These are phyloP conservation scores for Phallus indusiatus DNA, from an alignment of 768 basidiomycete genomes.

Conservation along the genomic window DNA sequence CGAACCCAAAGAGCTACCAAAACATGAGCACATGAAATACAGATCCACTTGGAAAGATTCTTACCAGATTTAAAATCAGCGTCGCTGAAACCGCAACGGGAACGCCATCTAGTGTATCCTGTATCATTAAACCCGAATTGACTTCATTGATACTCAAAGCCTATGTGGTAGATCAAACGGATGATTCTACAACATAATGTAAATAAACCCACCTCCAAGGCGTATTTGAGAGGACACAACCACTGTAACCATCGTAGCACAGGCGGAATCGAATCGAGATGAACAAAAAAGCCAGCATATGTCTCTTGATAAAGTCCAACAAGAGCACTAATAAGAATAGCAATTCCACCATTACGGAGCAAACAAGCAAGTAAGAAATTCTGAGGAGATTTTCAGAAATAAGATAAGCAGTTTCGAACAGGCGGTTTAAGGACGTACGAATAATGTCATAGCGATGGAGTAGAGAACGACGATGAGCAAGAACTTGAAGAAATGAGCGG, in stretches of 20 bases:
- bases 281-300: slow-evolving; percentile 88
- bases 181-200: too few relatives aligned
- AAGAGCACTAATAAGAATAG: slow-evolving; percentile 78
- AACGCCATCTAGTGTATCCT: slow-evolving; percentile 71
- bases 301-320: slow-evolving; percentile 73
- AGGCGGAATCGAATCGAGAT: slow-evolving; percentile 74
- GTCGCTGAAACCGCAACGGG: slow-evolving; percentile 71
- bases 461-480: slow-evolving; percentile 82
- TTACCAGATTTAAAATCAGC: slow-evolving; percentile 77
- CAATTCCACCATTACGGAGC: slow-evolving; percentile 82
- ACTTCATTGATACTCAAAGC: slow-evolving; percentile 91
- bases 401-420: background rate
- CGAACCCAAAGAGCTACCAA: slow-evolving; percentile 76
- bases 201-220: slow-evolving; percentile 38
- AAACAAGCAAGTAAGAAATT: slow-evolving; percentile 85
- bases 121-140: slow-evolving; percentile 75
- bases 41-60: slow-evolving; percentile 17
- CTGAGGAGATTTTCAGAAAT: slow-evolving; percentile 25
- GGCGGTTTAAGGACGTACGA: slow-evolving; percentile 36
- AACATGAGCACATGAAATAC: background rate
- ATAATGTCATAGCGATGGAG: slow-evolving; percentile 78
- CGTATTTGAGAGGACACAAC: slow-evolving; percentile 76
- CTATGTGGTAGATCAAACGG: too few relatives aligned
- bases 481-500: slow-evolving; percentile 90
- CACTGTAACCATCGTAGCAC: slow-evolving; percentile 93